phyloP scores from a whole-genome alignment of 179 eudicot species.

The Heliamphora pulchella region DNA sequence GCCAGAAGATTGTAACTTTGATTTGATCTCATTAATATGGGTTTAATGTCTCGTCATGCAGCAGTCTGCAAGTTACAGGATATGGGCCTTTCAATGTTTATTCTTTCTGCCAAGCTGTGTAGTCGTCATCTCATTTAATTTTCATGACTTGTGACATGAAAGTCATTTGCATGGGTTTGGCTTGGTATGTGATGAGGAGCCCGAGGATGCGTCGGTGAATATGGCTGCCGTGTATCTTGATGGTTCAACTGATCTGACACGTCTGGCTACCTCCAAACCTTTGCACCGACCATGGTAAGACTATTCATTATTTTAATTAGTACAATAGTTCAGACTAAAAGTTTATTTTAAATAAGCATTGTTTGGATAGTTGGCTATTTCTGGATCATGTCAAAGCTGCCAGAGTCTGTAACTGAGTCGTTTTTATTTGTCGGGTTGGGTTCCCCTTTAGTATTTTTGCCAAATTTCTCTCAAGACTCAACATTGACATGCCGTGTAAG shows the following conservation, averaged over 20 bases:
- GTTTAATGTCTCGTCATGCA: background rate
- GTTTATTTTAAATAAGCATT: background rate
- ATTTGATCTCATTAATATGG: background rate
- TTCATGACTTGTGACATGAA: background rate
- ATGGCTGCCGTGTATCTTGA: no score
- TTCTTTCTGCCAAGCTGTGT: background rate
- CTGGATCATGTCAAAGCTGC: no score
- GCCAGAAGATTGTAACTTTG: background rate
- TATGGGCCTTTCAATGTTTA: background rate
- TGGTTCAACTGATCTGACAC: background rate
- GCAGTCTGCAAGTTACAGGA: background rate
- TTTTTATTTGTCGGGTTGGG: no score
- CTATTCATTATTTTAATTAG: background rate
- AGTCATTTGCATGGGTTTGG: background rate
- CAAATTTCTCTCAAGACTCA: no score
- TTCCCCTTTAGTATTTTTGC: no score
- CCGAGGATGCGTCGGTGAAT: no score
- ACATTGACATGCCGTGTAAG: no score
- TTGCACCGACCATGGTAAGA: background rate
- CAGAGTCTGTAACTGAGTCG: no score
- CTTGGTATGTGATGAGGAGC: background rate
- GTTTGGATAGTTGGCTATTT: no score
- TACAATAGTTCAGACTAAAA: background rate
- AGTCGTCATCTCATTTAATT: background rate
- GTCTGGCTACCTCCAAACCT: background rate